phyloP scores from a whole-genome alignment of 768 basidiomycete genomes.

The Gelatoporia subvermispora region DNA sequence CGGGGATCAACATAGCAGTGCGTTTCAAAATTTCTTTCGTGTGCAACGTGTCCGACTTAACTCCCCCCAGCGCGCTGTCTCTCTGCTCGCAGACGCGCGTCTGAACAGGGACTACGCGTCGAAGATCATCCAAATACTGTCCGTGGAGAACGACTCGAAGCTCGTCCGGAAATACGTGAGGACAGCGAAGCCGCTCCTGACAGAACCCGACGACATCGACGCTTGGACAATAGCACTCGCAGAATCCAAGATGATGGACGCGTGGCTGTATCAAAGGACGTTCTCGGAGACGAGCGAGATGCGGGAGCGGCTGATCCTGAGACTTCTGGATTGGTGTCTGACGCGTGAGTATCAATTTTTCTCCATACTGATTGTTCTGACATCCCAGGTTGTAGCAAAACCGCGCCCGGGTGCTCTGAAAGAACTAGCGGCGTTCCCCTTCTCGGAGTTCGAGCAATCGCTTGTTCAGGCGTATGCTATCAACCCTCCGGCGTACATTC shows the following conservation, averaged over 20 bases:
- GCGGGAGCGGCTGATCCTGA: slow-evolving; percentile 50
- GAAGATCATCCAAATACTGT: slow-evolving; percentile 69
- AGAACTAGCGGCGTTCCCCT: slow-evolving; percentile 60
- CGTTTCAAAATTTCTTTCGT: slow-evolving; percentile 24
- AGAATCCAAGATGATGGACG: slow-evolving; percentile 58
- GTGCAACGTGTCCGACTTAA: neutral
- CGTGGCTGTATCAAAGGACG: slow-evolving; percentile 71
- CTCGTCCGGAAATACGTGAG: slow-evolving; percentile 72
- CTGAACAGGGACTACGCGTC: slow-evolving; percentile 73
- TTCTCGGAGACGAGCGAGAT: slow-evolving; percentile 57
- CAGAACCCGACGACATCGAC: slow-evolving; percentile 65
- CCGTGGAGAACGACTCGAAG: slow-evolving; percentile 38
- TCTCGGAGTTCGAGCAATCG: slow-evolving; percentile 60
- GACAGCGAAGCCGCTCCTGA: slow-evolving; percentile 67
- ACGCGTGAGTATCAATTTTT: slow-evolving; percentile 47
- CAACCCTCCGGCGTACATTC: slow-evolving; percentile 44
- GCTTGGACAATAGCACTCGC: slow-evolving; percentile 66
- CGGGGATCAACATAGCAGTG: slow-evolving; percentile 60
- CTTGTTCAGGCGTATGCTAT: slow-evolving; percentile 55
- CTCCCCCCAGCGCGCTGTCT: slow-evolving; percentile 54
- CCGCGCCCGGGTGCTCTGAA: slow-evolving; percentile 55
- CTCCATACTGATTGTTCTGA: neutral
- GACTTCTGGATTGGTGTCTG: slow-evolving; percentile 63
- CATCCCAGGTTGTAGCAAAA: slow-evolving; percentile 36
- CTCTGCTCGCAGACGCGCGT: slow-evolving; percentile 68